A percentile compares a stretch with the other conserved stretches of the same genome.
phyloP scores from a whole-genome alignment of 2,329 filamentous ascomycete genomes.

The Fusarium miscanthi region DNA sequence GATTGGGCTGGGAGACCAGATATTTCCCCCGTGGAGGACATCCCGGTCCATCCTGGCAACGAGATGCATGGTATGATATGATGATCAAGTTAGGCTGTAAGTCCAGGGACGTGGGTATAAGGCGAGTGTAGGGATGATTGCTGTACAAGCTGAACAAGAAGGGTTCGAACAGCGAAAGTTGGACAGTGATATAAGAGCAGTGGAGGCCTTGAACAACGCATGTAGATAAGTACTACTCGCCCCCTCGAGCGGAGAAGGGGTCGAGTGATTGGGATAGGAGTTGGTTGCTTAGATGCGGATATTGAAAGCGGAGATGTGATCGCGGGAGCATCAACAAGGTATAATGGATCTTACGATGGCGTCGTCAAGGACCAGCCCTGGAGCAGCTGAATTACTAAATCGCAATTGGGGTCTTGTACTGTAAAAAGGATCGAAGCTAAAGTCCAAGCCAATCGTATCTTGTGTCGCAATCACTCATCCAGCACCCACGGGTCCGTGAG shows the following conservation, averaged over 20 bases:
- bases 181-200: not conserved
- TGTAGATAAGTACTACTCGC: not conserved
- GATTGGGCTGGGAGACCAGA: constrained; percentile 27
- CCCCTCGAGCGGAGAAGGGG: not conserved
- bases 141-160: not conserved
- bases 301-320: constrained; percentile 25
- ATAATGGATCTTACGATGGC: constrained; percentile 35
- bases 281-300: constrained; percentile 1
- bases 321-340: constrained; percentile 23
- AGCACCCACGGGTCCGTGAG: constrained; percentile 6
- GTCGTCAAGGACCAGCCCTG: constrained; percentile 23
- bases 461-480: not conserved
- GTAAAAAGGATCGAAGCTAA: constrained; percentile 4
- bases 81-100: not conserved
- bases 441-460: constrained; percentile 20
- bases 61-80: constrained; percentile 38
- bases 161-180: constrained; percentile 7
- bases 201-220: not conserved
- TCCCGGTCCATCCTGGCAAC: constrained; percentile 39
- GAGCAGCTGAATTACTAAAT: constrained; percentile 9
- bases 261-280: constrained; percentile 14
- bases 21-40: constrained; percentile 32
- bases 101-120: constrained; percentile 21
- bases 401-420: not conserved
- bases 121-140: not conserved